A percentile compares a stretch with the other conserved stretches of the same genome.
Conservation (phyloP, 257 asterid species). For the Handroanthus guayacan region DNA sequence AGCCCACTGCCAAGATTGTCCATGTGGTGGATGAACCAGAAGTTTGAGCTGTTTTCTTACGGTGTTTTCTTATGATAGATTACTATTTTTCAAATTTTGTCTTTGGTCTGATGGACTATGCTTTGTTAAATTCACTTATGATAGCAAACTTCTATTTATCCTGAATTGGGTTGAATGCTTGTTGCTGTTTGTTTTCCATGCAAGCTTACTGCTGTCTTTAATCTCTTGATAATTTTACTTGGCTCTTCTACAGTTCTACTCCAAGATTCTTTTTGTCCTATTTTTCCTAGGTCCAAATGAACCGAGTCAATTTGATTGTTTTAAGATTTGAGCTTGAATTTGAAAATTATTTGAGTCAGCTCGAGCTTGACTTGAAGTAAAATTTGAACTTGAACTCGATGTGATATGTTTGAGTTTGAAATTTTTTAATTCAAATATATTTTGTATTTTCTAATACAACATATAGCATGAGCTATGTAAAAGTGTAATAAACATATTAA, state of each 20-base stretch:
- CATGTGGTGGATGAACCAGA: constrained; percentile 50
- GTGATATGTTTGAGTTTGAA: no score
- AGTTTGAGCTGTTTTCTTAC: constrained; percentile 44
- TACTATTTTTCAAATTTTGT: constrained; percentile 43
- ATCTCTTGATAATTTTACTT: background rate
- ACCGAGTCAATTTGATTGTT: no score
- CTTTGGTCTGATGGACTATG: constrained; percentile 11
- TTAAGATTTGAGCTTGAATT: no score
- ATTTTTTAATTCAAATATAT: no score
- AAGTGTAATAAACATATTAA: no score
- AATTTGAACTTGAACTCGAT: no score
- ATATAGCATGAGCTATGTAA: no score
- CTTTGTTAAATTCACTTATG: constrained; percentile 29
- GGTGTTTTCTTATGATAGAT: constrained; percentile 28
- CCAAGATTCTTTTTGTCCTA: background rate
- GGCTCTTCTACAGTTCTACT: background rate
- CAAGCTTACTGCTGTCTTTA: background rate
- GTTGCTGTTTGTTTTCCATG: constrained; percentile 10
- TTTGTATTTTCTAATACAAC: no score
- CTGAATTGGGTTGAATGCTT: constrained; percentile 20
- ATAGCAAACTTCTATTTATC: constrained; percentile 23
- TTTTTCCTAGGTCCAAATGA: background rate
- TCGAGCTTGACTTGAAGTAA: no score
- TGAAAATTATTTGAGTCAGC: no score
- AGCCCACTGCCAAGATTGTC: constrained; percentile 58